Evolutionary conservation across 2,329 filamentous ascomycete genomes (phyloP).

Genomic region (Aschersonia sp.): DNA sequence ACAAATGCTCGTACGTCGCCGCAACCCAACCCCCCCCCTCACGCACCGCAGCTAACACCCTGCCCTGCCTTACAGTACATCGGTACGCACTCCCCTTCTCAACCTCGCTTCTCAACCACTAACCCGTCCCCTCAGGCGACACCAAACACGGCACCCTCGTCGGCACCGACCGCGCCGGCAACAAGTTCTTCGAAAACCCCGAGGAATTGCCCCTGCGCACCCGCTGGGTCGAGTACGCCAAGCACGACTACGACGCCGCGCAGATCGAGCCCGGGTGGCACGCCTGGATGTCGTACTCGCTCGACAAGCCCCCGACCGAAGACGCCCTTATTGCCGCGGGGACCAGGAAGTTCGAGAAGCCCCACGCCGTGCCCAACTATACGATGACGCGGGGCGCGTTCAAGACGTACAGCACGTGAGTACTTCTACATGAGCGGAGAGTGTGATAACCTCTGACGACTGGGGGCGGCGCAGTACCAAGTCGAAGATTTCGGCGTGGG

Average conservation of each 20-base stretch:
- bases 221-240: constrained; percentile 94
- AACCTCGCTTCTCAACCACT: neutral
- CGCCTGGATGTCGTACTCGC: constrained; percentile 89
- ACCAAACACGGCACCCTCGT: constrained; percentile 87
- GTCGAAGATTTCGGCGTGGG: constrained; percentile 39
- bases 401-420: constrained; percentile 92
- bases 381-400: constrained; percentile 68
- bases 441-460: neutral
- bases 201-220: constrained; percentile 93
- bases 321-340: constrained; percentile 59
- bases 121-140: constrained; percentile 50
- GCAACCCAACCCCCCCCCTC: constrained; percentile 6
- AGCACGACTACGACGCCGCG: constrained; percentile 65
- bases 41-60: neutral
- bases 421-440: constrained; percentile 11
- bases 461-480: constrained; percentile 25
- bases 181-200: constrained; percentile 95
- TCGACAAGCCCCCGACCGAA: constrained; percentile 70
- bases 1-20: constrained; percentile 75
- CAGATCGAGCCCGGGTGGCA: constrained; percentile 97
- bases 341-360: constrained; percentile 61
- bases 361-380: constrained; percentile 55
- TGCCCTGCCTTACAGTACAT: constrained; percentile 31
- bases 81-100: constrained; percentile 22
- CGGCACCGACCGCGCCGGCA: constrained; percentile 78